These are phyloP conservation scores for Plasmodium fragile DNA, from an alignment of 169 alveolate species.

Conservation along the genomic window DNA sequence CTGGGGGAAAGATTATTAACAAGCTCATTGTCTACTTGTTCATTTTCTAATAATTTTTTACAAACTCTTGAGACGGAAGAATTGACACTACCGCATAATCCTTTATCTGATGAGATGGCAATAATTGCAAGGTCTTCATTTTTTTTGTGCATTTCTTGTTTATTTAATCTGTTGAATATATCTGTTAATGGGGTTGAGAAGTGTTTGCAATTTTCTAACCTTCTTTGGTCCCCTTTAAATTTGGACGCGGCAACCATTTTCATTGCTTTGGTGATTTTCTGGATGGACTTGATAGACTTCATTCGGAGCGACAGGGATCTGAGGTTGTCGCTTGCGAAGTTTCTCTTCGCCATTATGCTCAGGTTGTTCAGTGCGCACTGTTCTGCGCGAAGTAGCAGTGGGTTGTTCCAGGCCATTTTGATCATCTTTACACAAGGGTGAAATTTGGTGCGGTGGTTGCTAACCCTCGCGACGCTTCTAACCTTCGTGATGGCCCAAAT, in stretches of 20 bases:
- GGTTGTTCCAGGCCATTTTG: not conserved
- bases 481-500: not conserved
- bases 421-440: not conserved
- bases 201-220: conserved; percentile 83
- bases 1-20: conserved; percentile 50
- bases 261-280: conserved; percentile 94
- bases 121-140: conserved; percentile 48
- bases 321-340: conserved; percentile 85
- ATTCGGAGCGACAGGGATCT: conserved; percentile 91
- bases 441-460: not conserved
- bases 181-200: conserved; percentile 75
- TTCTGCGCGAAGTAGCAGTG: not conserved
- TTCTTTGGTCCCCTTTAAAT: conserved; percentile 91
- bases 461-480: not conserved
- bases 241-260: conserved; percentile 98
- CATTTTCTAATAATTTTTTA: conserved; percentile 51
- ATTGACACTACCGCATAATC: conserved; percentile 91
- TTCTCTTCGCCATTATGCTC: conserved; percentile 42
- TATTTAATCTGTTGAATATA: conserved; percentile 51
- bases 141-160: conserved; percentile 36
- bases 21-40: conserved; percentile 26
- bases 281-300: conserved; percentile 94
- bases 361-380: not conserved
- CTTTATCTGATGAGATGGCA: conserved; percentile 84
- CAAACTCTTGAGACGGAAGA: conserved; percentile 82